phyloP scores from a whole-genome alignment of 331 rosid genomes.

The Ulmus americana region DNA sequence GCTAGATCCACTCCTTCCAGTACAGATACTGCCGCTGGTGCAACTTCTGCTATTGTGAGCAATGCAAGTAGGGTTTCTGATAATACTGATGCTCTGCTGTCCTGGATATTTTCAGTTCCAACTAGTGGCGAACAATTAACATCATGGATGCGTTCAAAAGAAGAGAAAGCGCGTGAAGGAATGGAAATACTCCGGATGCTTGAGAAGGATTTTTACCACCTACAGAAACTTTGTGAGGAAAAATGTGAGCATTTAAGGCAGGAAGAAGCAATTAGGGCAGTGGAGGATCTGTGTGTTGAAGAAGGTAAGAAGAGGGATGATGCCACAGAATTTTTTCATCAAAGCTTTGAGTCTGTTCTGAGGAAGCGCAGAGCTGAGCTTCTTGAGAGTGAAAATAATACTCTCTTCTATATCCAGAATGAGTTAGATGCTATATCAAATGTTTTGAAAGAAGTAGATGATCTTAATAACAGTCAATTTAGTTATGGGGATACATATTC shows the following conservation, averaged over 20 bases:
- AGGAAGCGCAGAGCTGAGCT: constrained; percentile 79
- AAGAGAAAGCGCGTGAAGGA: constrained; percentile 63
- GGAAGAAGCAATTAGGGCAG: constrained; percentile 73
- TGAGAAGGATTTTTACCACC: constrained; percentile 74
- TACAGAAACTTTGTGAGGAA: constrained; percentile 72
- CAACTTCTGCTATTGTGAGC: constrained; percentile 23
- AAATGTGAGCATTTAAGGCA: constrained; percentile 63
- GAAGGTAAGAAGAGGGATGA: constrained; percentile 75
- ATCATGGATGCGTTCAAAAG: constrained; percentile 61
- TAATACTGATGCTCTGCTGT: constrained; percentile 44
- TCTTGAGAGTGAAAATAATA: constrained; percentile 57
- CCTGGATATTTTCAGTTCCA: constrained; percentile 72
- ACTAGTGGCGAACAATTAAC: constrained; percentile 65
- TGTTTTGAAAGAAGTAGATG: constrained; percentile 79
- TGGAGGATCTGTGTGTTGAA: constrained; percentile 82
- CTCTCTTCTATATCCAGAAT: constrained; percentile 41
- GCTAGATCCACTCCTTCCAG: constrained; percentile 33
- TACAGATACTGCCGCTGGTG: constrained; percentile 36
- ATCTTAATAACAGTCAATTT: constrained; percentile 54
- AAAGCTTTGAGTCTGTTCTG: constrained; percentile 64
- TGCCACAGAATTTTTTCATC: constrained; percentile 52
- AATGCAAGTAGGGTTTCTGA: constrained; percentile 36
- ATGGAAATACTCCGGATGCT: constrained; percentile 61
- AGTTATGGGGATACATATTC: constrained; percentile 63
- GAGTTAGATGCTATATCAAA: constrained; percentile 66